Percentiles rank a stretch among this genome's conserved stretches.
Evolutionary conservation across 768 basidiomycete species (phyloP).

Genomic region (Leucocoprinus birnbaumii): DNA sequence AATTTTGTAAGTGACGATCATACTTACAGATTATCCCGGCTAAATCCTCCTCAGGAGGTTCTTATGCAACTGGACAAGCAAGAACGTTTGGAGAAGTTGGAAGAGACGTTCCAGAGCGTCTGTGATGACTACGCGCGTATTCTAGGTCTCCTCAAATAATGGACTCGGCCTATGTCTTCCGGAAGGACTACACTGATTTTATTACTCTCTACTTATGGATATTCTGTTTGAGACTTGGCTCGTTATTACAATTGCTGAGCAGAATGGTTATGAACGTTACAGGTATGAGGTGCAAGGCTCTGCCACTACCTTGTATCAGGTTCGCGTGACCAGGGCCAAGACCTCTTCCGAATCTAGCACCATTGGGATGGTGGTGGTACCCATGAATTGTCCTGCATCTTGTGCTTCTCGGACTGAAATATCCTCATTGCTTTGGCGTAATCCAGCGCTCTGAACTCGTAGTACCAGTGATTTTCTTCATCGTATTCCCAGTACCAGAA

Average conservation of each 20-base stretch:
- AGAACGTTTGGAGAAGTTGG: conserved; percentile 84
- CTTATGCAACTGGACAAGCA: conserved; percentile 84
- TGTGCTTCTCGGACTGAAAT: too few species aligned
- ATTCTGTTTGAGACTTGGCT: too few species aligned
- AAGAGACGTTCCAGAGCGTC: conserved; percentile 90
- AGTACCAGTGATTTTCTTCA: neutral
- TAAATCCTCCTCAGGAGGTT: conserved; percentile 58
- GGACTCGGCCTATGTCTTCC: neutral
- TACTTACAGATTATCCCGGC: neutral
- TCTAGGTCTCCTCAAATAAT: conserved; percentile 46
- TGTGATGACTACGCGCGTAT: conserved; percentile 83
- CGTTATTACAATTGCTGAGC: too few species aligned
- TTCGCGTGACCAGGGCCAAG: too few species aligned
- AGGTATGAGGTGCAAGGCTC: too few species aligned
- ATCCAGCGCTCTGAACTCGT: neutral
- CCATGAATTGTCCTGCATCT: too few species aligned
- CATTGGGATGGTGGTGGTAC: too few species aligned
- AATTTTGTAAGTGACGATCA: conserved; percentile 70
- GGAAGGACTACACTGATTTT: neutral
- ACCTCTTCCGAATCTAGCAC: too few species aligned
- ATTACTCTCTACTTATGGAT: too few species aligned
- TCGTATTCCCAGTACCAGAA: conserved; percentile 4
- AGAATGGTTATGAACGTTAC: too few species aligned
- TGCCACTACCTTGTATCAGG: too few species aligned
- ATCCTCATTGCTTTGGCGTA: neutral